Base-by-base conservation (phyloP, 441 rosid species). In the Adansonia grandidieri region DNA sequence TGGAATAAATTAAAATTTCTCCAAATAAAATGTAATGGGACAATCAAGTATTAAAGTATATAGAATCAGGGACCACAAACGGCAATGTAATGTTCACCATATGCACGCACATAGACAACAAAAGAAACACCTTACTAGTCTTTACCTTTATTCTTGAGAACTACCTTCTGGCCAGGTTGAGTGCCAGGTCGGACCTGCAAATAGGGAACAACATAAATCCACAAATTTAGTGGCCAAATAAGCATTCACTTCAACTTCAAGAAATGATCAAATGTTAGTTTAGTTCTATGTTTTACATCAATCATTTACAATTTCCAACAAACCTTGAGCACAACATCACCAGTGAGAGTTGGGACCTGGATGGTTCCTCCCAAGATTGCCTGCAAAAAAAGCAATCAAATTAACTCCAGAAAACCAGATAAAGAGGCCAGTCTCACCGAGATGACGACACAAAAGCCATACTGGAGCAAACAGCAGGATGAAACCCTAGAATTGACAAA, bases 81-180 rank as follows among this genome's bases (percentile, higher is more conserved):
- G 44, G 44, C 44, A 40, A 40, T 40, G 44, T 5, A 32, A 32
- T 32, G 37, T 32, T 40, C 44, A 40, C 44, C 44, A 40, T 40
- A 40, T 40, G 37, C 37, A 32, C 37, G 37, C 1, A 32, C 37
- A 32, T 32, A 1, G 37, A 32, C 37, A 40, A 40, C 44, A 40
- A 40, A 40, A 40, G 44, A 40, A 40, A 5, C 44, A 40, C 44
- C 44, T 40, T 40, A 4, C 44, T 40, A 40, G 44, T 40, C 44
- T 32, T 32, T 73, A 97, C 99, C 99, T 87, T 97, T 97, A 84
- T 82, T 91, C 92, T 97, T 93, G 76, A 97, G 85, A 71, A 95
- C 99, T 63, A 97, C 99, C 86, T 97, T 97, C 84, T 97, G 99
- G 78, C 98, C 97, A 68, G 98, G 97, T 82, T 97, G 99, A 73